These are phyloP conservation scores for Ceratobasidium sp. DNA, from an alignment of 1,284 basidiomycete genomes.

Conservation along the genomic window DNA sequence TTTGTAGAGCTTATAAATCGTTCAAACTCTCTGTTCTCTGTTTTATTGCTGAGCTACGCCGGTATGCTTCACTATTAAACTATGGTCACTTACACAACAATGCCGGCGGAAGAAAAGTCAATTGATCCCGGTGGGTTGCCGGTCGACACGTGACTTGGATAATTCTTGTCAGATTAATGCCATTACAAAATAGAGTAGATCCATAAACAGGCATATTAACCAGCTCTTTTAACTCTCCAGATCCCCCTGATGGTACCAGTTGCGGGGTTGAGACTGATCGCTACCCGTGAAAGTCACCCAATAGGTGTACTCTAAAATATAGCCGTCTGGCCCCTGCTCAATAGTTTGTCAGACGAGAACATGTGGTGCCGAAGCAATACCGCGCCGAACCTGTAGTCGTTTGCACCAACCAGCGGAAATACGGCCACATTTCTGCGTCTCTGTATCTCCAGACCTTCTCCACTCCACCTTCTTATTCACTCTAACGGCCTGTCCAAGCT, in stretches of 20 bases:
- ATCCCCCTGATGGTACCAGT: conserved; percentile 33
- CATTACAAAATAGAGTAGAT: neutral
- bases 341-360: neutral
- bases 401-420: conserved; percentile 30
- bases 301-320: conserved; percentile 31
- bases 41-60: too few relatives aligned
- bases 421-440: conserved; percentile 20
- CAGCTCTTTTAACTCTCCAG: conserved; percentile 1
- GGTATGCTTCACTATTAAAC: too few relatives aligned
- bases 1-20: too few relatives aligned
- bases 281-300: conserved; percentile 13
- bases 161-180: too few relatives aligned
- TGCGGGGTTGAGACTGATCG: neutral
- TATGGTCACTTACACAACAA: too few relatives aligned
- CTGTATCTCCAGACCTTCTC: neutral
- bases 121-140: too few relatives aligned
- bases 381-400: conserved; percentile 8
- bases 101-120: too few relatives aligned
- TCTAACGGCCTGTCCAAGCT: conserved; percentile 17
- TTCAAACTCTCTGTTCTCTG: too few relatives aligned
- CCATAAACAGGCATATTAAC: neutral
- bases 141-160: too few relatives aligned
- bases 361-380: neutral
- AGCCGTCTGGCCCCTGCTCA: neutral
- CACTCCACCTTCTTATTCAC: conserved; percentile 34